Evolutionary conservation across 495 filamentous ascomycete genomes (phyloP).

Genomic region (Aspergillus panamensis): DNA sequence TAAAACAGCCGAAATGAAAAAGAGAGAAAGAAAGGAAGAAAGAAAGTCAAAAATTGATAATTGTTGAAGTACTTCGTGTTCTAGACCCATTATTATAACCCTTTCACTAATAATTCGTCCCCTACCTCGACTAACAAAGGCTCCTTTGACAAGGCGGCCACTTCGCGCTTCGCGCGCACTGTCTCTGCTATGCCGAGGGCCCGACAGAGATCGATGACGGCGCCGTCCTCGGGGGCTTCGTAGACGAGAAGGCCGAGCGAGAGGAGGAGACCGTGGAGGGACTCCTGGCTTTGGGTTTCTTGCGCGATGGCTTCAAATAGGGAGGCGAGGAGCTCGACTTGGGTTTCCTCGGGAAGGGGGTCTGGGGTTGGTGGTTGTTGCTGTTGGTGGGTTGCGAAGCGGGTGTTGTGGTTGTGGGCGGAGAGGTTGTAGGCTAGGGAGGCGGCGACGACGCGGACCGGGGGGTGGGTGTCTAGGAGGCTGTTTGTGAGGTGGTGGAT

Average conservation of each 20-base stretch:
- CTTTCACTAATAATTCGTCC: conserved; percentile 40
- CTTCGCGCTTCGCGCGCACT: conserved; percentile 49
- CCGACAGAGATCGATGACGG: conserved; percentile 69
- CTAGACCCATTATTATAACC: no score
- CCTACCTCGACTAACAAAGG: conserved; percentile 58
- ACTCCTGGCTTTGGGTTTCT: conserved; percentile 66
- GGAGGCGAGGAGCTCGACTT: conserved; percentile 75
- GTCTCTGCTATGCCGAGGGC: conserved; percentile 64
- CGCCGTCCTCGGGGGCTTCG: conserved; percentile 60
- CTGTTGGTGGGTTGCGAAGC: conserved; percentile 51
- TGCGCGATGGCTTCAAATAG: conserved; percentile 69
- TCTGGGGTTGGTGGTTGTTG: conserved; percentile 36
- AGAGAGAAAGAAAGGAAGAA: neutral
- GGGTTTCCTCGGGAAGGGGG: conserved; percentile 57
- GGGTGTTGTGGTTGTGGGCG: conserved; percentile 60
- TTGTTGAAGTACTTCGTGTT: no score
- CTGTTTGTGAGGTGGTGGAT: conserved; percentile 49
- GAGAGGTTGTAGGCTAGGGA: conserved; percentile 83
- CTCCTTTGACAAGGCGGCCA: conserved; percentile 51
- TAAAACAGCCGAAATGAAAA: neutral
- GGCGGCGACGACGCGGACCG: conserved; percentile 70
- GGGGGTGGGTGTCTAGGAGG: conserved; percentile 52
- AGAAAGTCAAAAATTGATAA: neutral
- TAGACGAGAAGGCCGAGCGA: conserved; percentile 74
- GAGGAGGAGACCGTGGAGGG: conserved; percentile 65